Evolutionary conservation across 805 yeast genomes (phyloP).

Genomic region (Cyberlindnera euphorbiae): DNA sequence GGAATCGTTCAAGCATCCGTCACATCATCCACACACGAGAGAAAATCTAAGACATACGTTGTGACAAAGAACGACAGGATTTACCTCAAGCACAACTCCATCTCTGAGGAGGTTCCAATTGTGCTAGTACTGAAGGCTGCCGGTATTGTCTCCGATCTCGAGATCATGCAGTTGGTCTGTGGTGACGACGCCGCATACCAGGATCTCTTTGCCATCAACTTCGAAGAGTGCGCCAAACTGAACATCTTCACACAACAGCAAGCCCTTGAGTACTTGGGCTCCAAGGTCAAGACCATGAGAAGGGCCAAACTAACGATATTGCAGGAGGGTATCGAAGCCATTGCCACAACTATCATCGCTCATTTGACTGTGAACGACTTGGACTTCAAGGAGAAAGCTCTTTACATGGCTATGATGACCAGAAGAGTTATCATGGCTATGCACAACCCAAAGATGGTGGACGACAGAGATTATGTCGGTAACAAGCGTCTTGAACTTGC

Average conservation of each 20-base stretch:
- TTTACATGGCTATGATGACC: slow-evolving; percentile 94
- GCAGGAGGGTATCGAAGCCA: slow-evolving; percentile 96
- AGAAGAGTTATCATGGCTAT: slow-evolving; percentile 94
- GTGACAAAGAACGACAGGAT: slow-evolving; percentile 87
- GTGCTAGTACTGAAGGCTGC: slow-evolving; percentile 92
- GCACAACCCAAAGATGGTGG: slow-evolving; percentile 92
- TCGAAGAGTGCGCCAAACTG: slow-evolving; percentile 86
- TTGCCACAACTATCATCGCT: slow-evolving; percentile 94
- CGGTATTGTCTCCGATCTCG: slow-evolving; percentile 87
- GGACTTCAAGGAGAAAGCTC: slow-evolving; percentile 90
- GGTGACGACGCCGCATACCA: slow-evolving; percentile 86
- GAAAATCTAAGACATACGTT: slow-evolving; percentile 95
- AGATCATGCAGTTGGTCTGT: slow-evolving; percentile 89
- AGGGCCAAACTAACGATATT: slow-evolving; percentile 75
- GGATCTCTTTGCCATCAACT: slow-evolving; percentile 86
- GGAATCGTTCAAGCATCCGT: slow-evolving; percentile 95
- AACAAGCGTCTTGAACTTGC: slow-evolving; percentile 95
- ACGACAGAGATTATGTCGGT: slow-evolving; percentile 98
- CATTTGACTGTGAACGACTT: slow-evolving; percentile 81
- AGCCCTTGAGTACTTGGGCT: slow-evolving; percentile 87
- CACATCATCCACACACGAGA: slow-evolving; percentile 95
- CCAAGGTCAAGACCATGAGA: slow-evolving; percentile 88
- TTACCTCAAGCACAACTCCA: slow-evolving; percentile 90
- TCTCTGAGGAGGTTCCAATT: slow-evolving; percentile 92
- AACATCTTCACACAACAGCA: slow-evolving; percentile 90